Conservation (phyloP, 345 rosid genomes). For the Dimocarpus longan region DNA sequence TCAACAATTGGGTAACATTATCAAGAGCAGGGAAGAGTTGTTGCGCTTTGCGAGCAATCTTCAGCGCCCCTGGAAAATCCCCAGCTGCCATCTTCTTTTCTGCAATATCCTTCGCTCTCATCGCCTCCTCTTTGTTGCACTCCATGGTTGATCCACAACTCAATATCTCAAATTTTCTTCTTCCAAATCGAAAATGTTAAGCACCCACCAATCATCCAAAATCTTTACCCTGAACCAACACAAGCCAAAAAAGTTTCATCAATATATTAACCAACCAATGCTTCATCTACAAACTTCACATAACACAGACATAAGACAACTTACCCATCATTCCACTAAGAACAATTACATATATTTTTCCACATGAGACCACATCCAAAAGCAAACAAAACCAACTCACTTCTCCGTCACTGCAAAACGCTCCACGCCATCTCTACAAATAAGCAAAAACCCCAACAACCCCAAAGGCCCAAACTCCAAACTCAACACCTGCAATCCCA, state of each 20-base stretch:
- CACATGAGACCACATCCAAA: background rate
- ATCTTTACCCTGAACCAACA: constrained; percentile 22
- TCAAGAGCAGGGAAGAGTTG: constrained; percentile 66
- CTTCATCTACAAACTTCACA: background rate
- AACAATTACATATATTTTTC: background rate
- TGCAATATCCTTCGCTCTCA: constrained; percentile 63
- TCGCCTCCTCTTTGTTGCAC: constrained; percentile 90
- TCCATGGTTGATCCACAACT: constrained; percentile 50
- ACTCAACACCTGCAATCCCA: constrained; percentile 16
- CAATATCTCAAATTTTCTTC: constrained; percentile 7
- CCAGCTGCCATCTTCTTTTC: constrained; percentile 57
- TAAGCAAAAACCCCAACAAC: background rate
- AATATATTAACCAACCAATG: background rate
- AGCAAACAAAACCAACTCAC: background rate
- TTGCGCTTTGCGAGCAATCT: constrained; percentile 62
- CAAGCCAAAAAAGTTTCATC: constrained; percentile 3
- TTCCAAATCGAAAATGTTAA: background rate
- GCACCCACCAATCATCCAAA: constrained; percentile 20
- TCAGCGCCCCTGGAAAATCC: constrained; percentile 62
- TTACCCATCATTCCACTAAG: constrained; percentile 21
- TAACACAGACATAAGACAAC: background rate
- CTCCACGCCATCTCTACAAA: background rate
- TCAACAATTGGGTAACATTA: constrained; percentile 60
- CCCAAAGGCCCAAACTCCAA: background rate
- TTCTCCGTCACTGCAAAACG: background rate